A percentile compares a stretch with the other conserved stretches of the same genome.
Conservation (phyloP, 2,329 filamentous ascomycete genomes). For the Fusarium sp. region DNA sequence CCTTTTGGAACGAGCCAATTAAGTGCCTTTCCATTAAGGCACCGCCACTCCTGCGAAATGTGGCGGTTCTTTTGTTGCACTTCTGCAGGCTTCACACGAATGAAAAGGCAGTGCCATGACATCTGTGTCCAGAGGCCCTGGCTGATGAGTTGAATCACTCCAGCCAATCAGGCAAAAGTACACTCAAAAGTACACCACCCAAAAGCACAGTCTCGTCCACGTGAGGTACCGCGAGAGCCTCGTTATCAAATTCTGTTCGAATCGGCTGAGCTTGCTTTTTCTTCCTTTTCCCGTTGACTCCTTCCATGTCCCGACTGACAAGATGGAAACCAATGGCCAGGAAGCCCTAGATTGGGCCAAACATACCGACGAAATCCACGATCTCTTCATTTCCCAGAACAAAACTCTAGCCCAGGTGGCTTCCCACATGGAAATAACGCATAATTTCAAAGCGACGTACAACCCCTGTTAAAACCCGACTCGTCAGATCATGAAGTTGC, state of each 20-base stretch:
- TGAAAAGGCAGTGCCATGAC: background rate
- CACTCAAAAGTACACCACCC: background rate
- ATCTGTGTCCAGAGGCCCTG: background rate
- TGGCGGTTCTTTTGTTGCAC: background rate
- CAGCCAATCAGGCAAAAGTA: background rate
- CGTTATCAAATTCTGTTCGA: background rate
- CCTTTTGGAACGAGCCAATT: too few relatives aligned
- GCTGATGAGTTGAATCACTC: background rate
- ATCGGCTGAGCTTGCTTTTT: background rate
- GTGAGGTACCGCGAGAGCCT: background rate
- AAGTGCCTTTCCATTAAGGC: background rate
- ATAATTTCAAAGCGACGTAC: background rate
- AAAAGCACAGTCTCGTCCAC: too few relatives aligned
- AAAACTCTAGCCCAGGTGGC: slow-evolving; percentile 5
- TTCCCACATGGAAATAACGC: background rate
- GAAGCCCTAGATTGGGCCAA: slow-evolving; percentile 1
- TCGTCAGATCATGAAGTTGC: background rate
- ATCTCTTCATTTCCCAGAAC: slow-evolving; percentile 1
- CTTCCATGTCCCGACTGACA: background rate
- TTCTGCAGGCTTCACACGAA: background rate
- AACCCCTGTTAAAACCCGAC: background rate
- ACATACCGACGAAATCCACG: background rate
- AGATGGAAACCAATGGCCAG: background rate
- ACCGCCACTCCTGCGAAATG: background rate
- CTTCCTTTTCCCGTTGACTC: background rate